Evolutionary conservation across 163 green algal genomes (phyloP).

Genomic region (Botryococcus braunii): DNA sequence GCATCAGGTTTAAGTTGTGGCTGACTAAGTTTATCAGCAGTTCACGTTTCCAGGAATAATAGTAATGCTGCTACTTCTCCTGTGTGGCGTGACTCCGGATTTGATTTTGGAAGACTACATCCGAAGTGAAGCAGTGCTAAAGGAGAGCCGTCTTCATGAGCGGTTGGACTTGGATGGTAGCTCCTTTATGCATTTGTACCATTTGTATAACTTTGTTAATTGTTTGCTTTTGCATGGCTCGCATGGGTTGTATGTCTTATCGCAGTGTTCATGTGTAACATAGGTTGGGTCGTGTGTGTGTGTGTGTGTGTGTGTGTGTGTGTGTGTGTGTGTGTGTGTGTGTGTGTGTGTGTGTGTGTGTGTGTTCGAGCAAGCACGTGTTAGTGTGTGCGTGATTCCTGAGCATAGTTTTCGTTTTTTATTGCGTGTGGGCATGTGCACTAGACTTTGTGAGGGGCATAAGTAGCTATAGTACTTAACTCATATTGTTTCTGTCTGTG

Average conservation of each 20-base stretch:
- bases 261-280: neutral
- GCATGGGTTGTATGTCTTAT: too few species aligned
- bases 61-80: slow-evolving; percentile 35
- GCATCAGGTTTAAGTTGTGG: too few species aligned
- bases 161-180: slow-evolving; percentile 26
- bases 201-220: neutral
- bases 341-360: neutral
- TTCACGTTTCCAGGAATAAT: slow-evolving; percentile 39
- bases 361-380: neutral
- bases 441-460: too few species aligned
- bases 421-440: too few species aligned
- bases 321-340: neutral
- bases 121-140: slow-evolving; percentile 32
- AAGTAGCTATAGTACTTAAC: too few species aligned
- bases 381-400: too few species aligned
- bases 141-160: slow-evolving; percentile 25
- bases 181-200: neutral
- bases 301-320: neutral
- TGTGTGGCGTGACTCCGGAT: slow-evolving; percentile 27
- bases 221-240: too few species aligned
- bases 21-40: too few species aligned
- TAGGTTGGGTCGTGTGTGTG: neutral
- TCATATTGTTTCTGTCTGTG: too few species aligned
- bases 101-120: slow-evolving; percentile 44
- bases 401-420: too few species aligned